Conservation (phyloP, 768 basidiomycete genomes). For the Dioszegia aurantiaca region DNA sequence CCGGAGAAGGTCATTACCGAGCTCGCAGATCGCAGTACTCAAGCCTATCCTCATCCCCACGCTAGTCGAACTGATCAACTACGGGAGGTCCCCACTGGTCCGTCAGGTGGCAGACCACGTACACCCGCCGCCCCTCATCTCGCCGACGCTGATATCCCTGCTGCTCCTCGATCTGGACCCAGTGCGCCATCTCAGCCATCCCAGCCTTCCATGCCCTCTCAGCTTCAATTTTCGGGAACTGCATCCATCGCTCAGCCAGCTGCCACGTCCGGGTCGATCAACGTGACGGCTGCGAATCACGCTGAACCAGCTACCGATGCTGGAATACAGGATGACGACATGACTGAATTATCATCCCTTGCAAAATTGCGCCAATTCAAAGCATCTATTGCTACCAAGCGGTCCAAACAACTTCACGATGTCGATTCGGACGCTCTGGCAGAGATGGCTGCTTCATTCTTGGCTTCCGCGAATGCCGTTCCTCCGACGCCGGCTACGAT, state of each 20-base stretch:
- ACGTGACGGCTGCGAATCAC: too few relatives aligned
- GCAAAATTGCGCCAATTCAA: constrained; percentile 27
- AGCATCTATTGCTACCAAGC: constrained; percentile 19
- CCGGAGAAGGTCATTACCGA: too few relatives aligned
- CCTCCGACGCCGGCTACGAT: background rate
- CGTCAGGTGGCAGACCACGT: background rate
- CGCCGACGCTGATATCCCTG: background rate
- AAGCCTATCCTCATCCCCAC: background rate
- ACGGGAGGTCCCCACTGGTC: background rate
- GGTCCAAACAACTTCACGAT: constrained; percentile 4
- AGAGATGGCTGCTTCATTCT: constrained; percentile 19
- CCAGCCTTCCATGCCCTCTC: too few relatives aligned
- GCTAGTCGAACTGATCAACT: background rate
- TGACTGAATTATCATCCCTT: constrained; percentile 13
- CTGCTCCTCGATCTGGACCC: too few relatives aligned
- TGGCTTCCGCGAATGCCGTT: constrained; percentile 9
- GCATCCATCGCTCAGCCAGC: too few relatives aligned
- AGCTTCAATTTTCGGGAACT: too few relatives aligned
- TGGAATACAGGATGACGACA: background rate
- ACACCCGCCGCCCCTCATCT: background rate
- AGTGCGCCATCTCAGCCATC: too few relatives aligned
- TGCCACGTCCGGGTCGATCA: too few relatives aligned
- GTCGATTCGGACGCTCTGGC: constrained; percentile 11
- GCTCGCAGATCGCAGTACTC: background rate
- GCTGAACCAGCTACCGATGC: background rate